Percentiles rank a stretch among this genome's conserved stretches.
Conservation (phyloP, 257 asterid genomes). For the Scutellaria galericulata region DNA sequence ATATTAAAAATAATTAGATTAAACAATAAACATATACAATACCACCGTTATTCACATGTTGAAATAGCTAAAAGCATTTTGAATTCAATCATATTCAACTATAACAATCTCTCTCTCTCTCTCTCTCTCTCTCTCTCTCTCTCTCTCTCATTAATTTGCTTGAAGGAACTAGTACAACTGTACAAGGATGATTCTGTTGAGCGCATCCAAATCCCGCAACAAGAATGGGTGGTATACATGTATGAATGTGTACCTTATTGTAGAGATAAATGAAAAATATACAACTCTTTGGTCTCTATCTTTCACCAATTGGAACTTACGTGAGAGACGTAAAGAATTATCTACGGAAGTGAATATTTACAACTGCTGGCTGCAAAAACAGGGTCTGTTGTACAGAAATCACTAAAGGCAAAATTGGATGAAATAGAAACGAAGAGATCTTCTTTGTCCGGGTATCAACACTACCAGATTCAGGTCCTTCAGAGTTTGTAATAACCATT, state of each 20-base stretch:
- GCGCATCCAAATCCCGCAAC: not conserved
- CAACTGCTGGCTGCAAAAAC: constrained; percentile 86
- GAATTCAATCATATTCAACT: too few relatives aligned
- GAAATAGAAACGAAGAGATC: constrained; percentile 88
- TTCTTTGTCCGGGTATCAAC: constrained; percentile 72
- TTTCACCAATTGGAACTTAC: constrained; percentile 25
- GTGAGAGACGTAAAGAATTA: constrained; percentile 29
- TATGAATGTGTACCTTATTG: constrained; percentile 21
- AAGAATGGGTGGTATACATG: constrained; percentile 8
- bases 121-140: too few relatives aligned
- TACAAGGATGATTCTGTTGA: not conserved
- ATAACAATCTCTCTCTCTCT: too few relatives aligned
- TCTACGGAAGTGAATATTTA: constrained; percentile 93
- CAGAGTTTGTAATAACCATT: constrained; percentile 12
- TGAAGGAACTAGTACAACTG: too few relatives aligned
- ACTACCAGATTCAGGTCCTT: constrained; percentile 90
- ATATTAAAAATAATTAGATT: too few relatives aligned
- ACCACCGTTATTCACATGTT: too few relatives aligned
- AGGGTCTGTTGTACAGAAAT: constrained; percentile 90
- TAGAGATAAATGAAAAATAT: constrained; percentile 18
- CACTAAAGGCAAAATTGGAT: constrained; percentile 86
- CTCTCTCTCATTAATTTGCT: too few relatives aligned
- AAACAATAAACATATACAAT: too few relatives aligned
- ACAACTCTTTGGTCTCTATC: constrained; percentile 9
- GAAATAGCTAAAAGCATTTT: too few relatives aligned